Evolutionary conservation across 768 basidiomycete genomes (phyloP).

Genomic region (Hemileccinum impolitum): DNA sequence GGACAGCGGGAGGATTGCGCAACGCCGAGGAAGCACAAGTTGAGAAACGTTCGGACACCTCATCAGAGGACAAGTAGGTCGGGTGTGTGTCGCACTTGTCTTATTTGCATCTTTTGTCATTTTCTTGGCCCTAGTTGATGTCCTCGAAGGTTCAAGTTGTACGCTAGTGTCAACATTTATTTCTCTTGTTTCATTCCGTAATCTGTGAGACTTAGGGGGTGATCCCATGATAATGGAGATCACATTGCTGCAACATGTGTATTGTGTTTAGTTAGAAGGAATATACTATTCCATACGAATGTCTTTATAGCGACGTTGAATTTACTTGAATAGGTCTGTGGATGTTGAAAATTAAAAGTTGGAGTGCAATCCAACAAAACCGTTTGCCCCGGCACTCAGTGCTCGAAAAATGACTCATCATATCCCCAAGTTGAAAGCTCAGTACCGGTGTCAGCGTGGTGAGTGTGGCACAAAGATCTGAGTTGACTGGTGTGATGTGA

Average conservation of each 20-base stretch:
- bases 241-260: not conserved
- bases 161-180: not conserved
- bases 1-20: slow-evolving; percentile 37
- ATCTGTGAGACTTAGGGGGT: not conserved
- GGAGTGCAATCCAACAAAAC: too few relatives aligned
- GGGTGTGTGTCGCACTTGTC: not conserved
- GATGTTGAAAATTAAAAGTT: too few relatives aligned
- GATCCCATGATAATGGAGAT: too few relatives aligned
- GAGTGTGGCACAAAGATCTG: too few relatives aligned
- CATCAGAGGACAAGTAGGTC: slow-evolving; percentile 5
- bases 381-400: too few relatives aligned
- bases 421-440: too few relatives aligned
- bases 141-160: not conserved
- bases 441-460: too few relatives aligned
- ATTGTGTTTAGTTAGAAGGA: not conserved
- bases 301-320: not conserved
- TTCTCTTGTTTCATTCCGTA: not conserved
- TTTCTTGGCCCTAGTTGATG: not conserved
- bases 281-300: not conserved
- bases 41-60: slow-evolving; percentile 12
- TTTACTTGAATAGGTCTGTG: too few relatives aligned
- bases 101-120: not conserved
- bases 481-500: too few relatives aligned
- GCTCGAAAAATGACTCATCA: too few relatives aligned
- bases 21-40: slow-evolving; percentile 37